A percentile compares a stretch with the other conserved stretches of the same genome.
These are phyloP conservation scores for Saccharomycopsis microspora DNA, from an alignment of 805 yeast genomes.

Conservation along the genomic window DNA sequence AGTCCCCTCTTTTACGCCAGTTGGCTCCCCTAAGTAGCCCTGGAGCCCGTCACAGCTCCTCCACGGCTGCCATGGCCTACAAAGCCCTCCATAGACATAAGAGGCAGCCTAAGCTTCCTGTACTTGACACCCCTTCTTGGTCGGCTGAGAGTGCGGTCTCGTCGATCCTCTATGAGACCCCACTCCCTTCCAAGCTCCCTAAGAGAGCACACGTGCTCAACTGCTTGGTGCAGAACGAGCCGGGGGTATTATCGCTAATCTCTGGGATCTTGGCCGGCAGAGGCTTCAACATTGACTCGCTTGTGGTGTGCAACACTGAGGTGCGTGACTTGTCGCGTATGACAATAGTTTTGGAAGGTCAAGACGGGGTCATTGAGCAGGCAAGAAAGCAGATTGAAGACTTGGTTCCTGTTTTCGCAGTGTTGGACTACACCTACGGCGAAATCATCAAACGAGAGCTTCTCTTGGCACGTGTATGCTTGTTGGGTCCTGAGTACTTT, in stretches of 20 bases:
- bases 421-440: slow-evolving; percentile 82
- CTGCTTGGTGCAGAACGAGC: slow-evolving; percentile 97
- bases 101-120: slow-evolving; percentile 83
- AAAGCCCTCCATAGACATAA: slow-evolving; percentile 82
- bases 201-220: slow-evolving; percentile 82
- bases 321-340: slow-evolving; percentile 90
- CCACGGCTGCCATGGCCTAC: slow-evolving; percentile 91
- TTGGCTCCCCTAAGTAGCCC: too few relatives aligned
- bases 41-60: slow-evolving; percentile 27
- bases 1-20: too few relatives aligned
- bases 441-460: slow-evolving; percentile 88
- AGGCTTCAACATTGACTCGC: slow-evolving; percentile 95
- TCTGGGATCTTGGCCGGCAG: slow-evolving; percentile 96
- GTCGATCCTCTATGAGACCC: slow-evolving; percentile 90
- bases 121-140: slow-evolving; percentile 89
- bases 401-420: slow-evolving; percentile 96
- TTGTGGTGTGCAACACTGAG: slow-evolving; percentile 94
- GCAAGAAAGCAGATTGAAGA: slow-evolving; percentile 98
- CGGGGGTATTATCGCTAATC: slow-evolving; percentile 89
- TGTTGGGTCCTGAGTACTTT: slow-evolving; percentile 96
- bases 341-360: slow-evolving; percentile 92
- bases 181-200: slow-evolving; percentile 40
- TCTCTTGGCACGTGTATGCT: slow-evolving; percentile 80
- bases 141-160: slow-evolving; percentile 95
- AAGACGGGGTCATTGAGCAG: slow-evolving; percentile 93